Evolutionary conservation across 257 asterid species (phyloP), one percentile per base, ranked within the genome.

Genomic region (Ilex aquifolium): DNA sequence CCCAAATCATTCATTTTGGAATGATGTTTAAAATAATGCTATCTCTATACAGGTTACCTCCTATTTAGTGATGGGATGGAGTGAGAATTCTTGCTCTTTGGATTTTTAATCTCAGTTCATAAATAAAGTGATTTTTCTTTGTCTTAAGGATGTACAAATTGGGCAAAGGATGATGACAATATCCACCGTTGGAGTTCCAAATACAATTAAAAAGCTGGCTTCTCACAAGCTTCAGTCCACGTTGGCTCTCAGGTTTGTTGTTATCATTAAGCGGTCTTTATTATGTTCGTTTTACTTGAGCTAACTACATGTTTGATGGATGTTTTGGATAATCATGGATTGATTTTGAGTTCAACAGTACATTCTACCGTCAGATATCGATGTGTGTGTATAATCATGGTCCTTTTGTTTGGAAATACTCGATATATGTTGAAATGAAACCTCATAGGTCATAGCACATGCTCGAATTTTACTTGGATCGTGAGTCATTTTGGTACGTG

Each of bases 161-260:
- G 98, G 98, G 66, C 98, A 92, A 78, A 82, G 98, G 87, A 92
- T 92, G 98, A 92, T 89, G 65, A 92, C 98, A 57, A 92, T 92
- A 73, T 89, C 98, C 13, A 89, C 98, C 16, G 98, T 89, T 68
- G 98, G 98, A 71, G 95, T 89, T 52, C 96, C 97, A 65, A 92
- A 89, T 80, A 92, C 97, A 61, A 92, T 92, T 64, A 85, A 70
- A 60, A 89, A 68, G 72, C 77, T 89, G 77, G 95, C 98, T 65
- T 69, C 97, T 68, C 77, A 85, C 89, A 92, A 92, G 67, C 98
- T 92, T 75, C 97, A 92, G 65, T 89, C 97, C 16, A 89, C 98
- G 31, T 74, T 92, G 79, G 97, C 98, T 76, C 70, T 92, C 68
- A 92, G 98, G 98, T 86, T 63, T 73, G 52, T 64, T 16, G 13